Base-by-base conservation (phyloP, 441 rosid genomes). In the Populus hybrid region DNA sequence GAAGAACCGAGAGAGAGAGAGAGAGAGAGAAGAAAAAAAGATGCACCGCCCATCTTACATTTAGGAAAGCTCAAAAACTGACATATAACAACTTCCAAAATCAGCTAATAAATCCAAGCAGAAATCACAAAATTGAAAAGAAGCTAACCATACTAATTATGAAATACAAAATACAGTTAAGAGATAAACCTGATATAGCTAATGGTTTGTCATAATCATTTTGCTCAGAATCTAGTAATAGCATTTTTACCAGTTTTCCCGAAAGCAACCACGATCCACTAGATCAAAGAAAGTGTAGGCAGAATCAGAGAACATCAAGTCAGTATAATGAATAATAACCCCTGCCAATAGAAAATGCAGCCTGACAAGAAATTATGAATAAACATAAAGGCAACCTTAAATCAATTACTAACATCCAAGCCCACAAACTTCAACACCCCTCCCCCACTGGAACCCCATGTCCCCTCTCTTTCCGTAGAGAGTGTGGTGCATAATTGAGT, bases 181-280 rank as follows among this genome's bases (percentile, higher is more conserved):
- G 42, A 78, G 80, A 69, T 83, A 70, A 88, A 92, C 99, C 99
- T 86, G 99, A 96, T 78, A 96, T 83, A 69, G 89, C 81, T 76
- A 96, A 82, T 18, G 95, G 89, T 79, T 86, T 87, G 79, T 88
- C 92, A 82, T 79, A 75, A 80, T 92, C 89, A 85, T 92, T 94
- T 85, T 87, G 90, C 85, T 91, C 98, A 42, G 89, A 86, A 81
- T 96, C 98, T 70, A 96, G 85, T 79, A 90, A 83, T 80, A 96
- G 88, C 96, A 93, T 85, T 85, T 91, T 96, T 72, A 96, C 94
- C 82, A 96, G 86, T 84, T 87, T 93, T 79, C 97, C 97, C 35
- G 97, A 91, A 82, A 94, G 89, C 84, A 93, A 83, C 94, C 97
- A 92, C 21, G 94, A 88, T 57, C 91, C 90, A 75, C 97, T 88